These are phyloP conservation scores for Micromonas commoda DNA, from an alignment of 139 green algal species.

Conservation along the genomic window DNA sequence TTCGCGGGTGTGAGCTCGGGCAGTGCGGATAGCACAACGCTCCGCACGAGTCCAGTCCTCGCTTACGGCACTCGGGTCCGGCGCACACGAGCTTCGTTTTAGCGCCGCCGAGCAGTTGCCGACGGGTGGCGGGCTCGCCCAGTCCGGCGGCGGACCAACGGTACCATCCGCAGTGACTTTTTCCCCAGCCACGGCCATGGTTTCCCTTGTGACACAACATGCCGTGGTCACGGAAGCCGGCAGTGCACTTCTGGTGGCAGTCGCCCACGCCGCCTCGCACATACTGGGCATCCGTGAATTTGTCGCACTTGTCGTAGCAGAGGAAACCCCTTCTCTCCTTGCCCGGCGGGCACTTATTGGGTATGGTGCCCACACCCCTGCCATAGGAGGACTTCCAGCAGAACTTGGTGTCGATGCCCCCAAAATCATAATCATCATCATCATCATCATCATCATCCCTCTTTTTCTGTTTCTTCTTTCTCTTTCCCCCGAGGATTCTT, in stretches of 20 bases:
- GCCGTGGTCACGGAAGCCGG: neutral
- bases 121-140: neutral
- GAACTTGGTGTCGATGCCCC: neutral
- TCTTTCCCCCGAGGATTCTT: neutral
- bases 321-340: neutral
- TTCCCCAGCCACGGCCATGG: neutral
- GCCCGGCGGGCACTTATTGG: neutral
- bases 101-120: neutral
- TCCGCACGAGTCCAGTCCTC: neutral
- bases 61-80: neutral
- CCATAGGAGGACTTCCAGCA: conserved; percentile 24
- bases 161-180: neutral
- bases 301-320: conserved; percentile 1
- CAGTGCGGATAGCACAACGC: neutral
- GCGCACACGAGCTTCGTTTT: conserved; percentile 9
- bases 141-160: neutral
- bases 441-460: neutral
- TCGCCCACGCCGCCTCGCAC: neutral
- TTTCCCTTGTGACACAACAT: conserved; percentile 1
- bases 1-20: neutral
- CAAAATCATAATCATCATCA: neutral
- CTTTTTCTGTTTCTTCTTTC: neutral
- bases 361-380: neutral
- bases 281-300: neutral
- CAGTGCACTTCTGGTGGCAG: neutral